Conservation (phyloP, 2,329 filamentous ascomycete genomes). For the Penicillium sp. region DNA sequence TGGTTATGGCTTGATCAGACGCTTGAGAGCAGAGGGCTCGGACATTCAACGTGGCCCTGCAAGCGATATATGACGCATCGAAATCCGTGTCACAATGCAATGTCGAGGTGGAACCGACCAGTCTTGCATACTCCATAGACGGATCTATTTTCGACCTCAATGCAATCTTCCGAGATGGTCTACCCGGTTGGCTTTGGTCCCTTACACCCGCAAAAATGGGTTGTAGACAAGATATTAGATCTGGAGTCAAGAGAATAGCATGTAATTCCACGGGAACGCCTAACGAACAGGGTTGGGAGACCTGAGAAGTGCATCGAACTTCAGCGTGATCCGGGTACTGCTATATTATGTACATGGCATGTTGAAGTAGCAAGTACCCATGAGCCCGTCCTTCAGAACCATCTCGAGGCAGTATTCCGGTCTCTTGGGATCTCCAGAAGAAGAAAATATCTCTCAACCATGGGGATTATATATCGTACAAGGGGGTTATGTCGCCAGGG, state of each 20-base stretch:
- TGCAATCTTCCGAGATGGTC: background rate
- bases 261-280: background rate
- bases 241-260: background rate
- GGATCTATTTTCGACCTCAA: background rate
- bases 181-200: background rate
- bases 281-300: conserved; percentile 2
- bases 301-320: background rate
- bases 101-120: background rate
- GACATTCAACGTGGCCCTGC: background rate
- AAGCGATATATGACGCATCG: background rate
- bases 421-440: conserved; percentile 14
- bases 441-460: conserved; percentile 10
- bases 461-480: conserved; percentile 36
- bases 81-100: background rate
- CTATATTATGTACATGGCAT: conserved; percentile 11
- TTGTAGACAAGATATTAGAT: background rate
- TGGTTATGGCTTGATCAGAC: background rate
- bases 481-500: conserved; percentile 17
- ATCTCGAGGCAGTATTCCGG: background rate
- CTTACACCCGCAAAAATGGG: background rate
- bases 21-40: background rate
- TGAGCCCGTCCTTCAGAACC: background rate
- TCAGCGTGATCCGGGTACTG: conserved; percentile 4
- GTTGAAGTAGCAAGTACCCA: conserved; percentile 2
- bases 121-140: background rate